phyloP scores from a whole-genome alignment of 108 stramenopile genomes.

The Nannochloropsis salina region DNA sequence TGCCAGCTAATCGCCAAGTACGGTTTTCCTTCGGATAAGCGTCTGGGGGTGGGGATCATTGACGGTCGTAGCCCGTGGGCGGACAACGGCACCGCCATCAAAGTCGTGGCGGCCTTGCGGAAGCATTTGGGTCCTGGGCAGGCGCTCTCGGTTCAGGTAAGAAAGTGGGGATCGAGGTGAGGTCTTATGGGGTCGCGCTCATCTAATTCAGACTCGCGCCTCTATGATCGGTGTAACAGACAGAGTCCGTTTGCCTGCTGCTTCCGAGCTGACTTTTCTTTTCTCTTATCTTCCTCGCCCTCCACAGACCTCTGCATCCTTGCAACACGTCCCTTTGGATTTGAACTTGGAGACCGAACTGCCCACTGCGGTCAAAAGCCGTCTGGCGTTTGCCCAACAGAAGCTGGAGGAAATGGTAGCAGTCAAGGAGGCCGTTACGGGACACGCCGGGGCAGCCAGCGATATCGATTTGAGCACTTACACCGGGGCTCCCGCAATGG shows the following conservation, averaged over 20 bases:
- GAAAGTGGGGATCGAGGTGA: background rate
- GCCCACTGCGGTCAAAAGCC: conserved; percentile 39
- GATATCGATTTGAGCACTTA: background rate
- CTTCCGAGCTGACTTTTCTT: background rate
- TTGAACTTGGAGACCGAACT: conserved; percentile 49
- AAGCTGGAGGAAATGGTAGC: conserved; percentile 56
- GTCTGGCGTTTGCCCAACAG: conserved; percentile 58
- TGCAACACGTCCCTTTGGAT: conserved; percentile 60
- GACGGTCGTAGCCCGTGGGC: conserved; percentile 61
- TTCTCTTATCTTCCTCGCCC: background rate
- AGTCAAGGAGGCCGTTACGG: conserved; percentile 38
- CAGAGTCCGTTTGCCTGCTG: background rate
- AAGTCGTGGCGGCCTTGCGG: conserved; percentile 9
- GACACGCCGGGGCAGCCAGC: background rate
- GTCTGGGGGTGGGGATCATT: conserved; percentile 58
- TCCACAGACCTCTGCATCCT: conserved; percentile 53
- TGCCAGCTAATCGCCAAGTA: conserved; percentile 44
- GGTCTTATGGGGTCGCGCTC: background rate
- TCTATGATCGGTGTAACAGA: background rate
- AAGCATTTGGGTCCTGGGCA: conserved; percentile 15
- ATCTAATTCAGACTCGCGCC: background rate
- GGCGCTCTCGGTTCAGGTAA: background rate
- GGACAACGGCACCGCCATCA: conserved; percentile 39
- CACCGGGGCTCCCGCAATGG: conserved; percentile 28
- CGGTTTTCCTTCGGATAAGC: conserved; percentile 54